Evolutionary conservation across 768 basidiomycete species (phyloP), one percentile per base, ranked within the genome.

Genomic region (Fomitopsis pulvina): DNA sequence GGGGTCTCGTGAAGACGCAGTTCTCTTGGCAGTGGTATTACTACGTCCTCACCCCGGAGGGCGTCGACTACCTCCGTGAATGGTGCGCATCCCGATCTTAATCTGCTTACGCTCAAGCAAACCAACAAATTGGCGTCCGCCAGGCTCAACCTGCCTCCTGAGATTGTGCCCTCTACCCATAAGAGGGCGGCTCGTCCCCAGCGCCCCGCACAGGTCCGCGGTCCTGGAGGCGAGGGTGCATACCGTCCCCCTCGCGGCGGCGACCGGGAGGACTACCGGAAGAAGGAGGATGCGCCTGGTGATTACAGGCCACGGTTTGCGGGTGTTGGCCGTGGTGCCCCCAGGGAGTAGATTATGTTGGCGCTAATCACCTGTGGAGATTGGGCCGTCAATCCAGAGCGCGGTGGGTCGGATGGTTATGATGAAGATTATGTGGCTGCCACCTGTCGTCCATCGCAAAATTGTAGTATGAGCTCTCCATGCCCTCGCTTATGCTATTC

Each of bases 21-120:
- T 98, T 98, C 79, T 92, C 88, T 43, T 99, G 96, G 96, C 93
- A 97, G 66, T 96, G 83, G 79, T 99, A 96, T 74, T 99, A 98
- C 76, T 99, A 98, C 74, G 80, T 83, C 64, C 79, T 99, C 64
- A 99, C 94, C 61, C 85, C 92, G 46, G 96, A 98, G 71, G 96
- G 96, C 64, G 85, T 98, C 57, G 92, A 95, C 60, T 95, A 88
- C 74, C 87, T 98, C 69, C 86, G 95, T 57, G 92, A 95, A 72
- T 93, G 86, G 76, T 79, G 57, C 59, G 74, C 67, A 1, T 20
- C 41, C n/a, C 18, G 37, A 6, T 27, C 16, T 49, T 3, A 22
- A 4, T 47, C 27, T 10, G 18, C 41, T 2, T 20, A 9, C 28
- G 14, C 1, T 47, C 12, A n/a, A 29, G 24, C 52, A 29, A 38